These are phyloP conservation scores for Goffeauzyma gilvescens DNA, from an alignment of 768 basidiomycete genomes.

Conservation along the genomic window DNA sequence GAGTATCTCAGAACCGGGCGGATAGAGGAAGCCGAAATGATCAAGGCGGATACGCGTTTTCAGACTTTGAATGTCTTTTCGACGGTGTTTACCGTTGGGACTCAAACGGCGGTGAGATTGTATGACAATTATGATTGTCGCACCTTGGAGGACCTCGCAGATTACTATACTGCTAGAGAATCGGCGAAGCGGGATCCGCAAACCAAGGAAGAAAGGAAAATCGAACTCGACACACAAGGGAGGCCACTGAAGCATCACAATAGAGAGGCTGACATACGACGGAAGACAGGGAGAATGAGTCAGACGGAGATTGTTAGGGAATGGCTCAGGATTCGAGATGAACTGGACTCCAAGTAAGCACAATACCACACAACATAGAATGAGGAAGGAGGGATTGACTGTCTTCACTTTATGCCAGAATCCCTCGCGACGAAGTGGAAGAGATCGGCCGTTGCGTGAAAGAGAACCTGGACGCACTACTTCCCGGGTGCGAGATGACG, in stretches of 20 bases:
- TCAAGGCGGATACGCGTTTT: constrained; percentile 20
- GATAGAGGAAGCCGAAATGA: constrained; percentile 20
- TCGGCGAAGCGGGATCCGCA: constrained; percentile 34
- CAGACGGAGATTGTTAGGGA: constrained; percentile 30
- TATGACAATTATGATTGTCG: constrained; percentile 34
- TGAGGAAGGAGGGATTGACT: background rate
- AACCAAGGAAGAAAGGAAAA: constrained; percentile 38
- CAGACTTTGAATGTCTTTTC: constrained; percentile 22
- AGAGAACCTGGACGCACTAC: constrained; percentile 45
- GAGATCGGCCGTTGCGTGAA: constrained; percentile 52
- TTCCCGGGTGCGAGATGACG: constrained; percentile 51
- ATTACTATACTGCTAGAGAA: constrained; percentile 29
- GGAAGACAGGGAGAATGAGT: constrained; percentile 24
- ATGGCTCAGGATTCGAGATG: constrained; percentile 27
- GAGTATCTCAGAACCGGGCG: constrained; percentile 22
- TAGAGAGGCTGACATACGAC: constrained; percentile 12
- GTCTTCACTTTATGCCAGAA: constrained; percentile 35
- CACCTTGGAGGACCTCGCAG: constrained; percentile 40
- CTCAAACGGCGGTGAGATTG: constrained; percentile 21
- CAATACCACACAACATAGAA: background rate
- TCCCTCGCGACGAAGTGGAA: constrained; percentile 57
- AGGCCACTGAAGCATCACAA: background rate
- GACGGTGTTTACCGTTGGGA: constrained; percentile 28
- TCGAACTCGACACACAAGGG: background rate
- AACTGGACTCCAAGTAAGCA: constrained; percentile 28